Evolutionary conservation across 495 filamentous ascomycete genomes (phyloP), one percentile per base, ranked within the genome.

Genomic region (Aspergillus avenaceus): DNA sequence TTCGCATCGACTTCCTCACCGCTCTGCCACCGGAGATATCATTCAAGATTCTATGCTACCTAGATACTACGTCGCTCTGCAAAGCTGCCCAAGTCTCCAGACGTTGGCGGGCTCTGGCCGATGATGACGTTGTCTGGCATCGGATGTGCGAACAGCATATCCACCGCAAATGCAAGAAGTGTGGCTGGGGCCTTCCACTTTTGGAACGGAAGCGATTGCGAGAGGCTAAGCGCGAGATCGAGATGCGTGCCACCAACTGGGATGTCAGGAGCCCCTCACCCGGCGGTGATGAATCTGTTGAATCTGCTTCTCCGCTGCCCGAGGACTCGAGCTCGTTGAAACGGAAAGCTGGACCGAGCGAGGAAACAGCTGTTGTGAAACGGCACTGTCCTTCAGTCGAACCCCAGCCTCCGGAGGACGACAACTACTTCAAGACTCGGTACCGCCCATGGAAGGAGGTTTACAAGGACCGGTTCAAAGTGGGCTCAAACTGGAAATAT

Each of bases 141-240:
- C 86, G 84, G 47, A 97, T 99, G 92, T 99, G 93, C 61, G 91
- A 97, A 71, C 93, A 99, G 60, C 93, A 99, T 60, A 97, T 96
- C 46, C 90, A 93, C 58, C 79, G 91, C 42, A 97, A 96, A 64
- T 99, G 93, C 70, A 91, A 84, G 41, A 97, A 96, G 63, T 99
- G 93, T 61, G 92, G 95, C 13, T 96, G 90, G 91, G 93, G 93
- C 3, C 65, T 99, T 40, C 93, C 93, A 37, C 72, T 93, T 41
- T 65, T 98, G 47, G 93, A 97, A 57, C 79, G 90, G 50, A 96
- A 95, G 65, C 80, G 87, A 61, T 70, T 99, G 32, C 81, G 90
- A 26, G 91, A 89, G 51, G 86, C 90, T 54, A 97, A 93, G 64
- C 80, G 89, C 42, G 86, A 93, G 55, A 88, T 92, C 24, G 89